Base-by-base conservation (phyloP, 768 basidiomycete genomes). In the Tulasnella sp. region DNA sequence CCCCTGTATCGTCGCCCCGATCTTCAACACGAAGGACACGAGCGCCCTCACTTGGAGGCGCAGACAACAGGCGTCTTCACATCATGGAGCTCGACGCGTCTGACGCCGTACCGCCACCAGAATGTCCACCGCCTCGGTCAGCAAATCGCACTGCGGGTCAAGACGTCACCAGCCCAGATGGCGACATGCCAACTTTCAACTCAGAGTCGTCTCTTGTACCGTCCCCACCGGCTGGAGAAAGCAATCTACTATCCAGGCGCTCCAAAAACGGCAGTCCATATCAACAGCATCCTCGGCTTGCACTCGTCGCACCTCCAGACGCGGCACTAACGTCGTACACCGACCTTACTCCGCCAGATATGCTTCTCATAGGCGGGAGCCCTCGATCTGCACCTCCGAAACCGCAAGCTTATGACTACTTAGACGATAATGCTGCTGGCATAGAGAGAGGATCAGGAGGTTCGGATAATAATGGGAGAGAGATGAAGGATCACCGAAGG, bases 301-400 rank as follows among this genome's bases (percentile, higher is more conserved):
- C 53, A 2, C 56, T 58, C 24, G 45, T 58, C 19, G 56, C 56
- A 27, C 56, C 56, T 19, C 56, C 56, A 45, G 56, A 58, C 21
- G 56, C 56, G 17, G 17, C 56, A 8, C 56, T 44, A 22, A 21
- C 22, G 10, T 48, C 44, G 27, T 58, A 58, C 45, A 48, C 45
- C 27, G 46, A 58, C 19, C 56, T 58, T 29, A 19, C 56, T 17
- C 56, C 56, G 21, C 56, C 56, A 27, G 56, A 54, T 25, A 19
- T 21, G 19, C 45, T 27, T 10, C 8, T 38, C 34, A 48, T 48
- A 48, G 45, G n/a, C 45, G 19, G 45, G 5, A 21, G 45, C 1
- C 53, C 53, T 17, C 53, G 25, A 54, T 38, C 53, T 4, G 53
- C 53, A 34, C 53, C 53, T n/a, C 53, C 41, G 10, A 29, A 34